Percentiles rank a stretch among this genome's conserved stretches.
Conservation (phyloP, 1,284 basidiomycete species). For the Cryptococcus sp. region DNA sequence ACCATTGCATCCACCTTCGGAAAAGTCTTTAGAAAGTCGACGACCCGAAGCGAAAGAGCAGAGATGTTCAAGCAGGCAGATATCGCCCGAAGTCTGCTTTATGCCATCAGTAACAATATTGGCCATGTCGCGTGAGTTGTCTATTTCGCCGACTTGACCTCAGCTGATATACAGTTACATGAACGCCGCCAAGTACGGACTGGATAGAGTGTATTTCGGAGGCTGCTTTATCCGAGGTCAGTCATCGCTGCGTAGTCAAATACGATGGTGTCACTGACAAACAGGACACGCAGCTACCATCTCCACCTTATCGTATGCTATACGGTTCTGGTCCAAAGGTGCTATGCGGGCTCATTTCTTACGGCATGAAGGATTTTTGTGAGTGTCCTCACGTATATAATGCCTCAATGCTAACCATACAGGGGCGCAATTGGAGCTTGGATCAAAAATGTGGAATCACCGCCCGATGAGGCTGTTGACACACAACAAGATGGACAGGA, state of each 20-base stretch:
- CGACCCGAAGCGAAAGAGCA: conserved; percentile 50
- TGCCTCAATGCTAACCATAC: too few relatives aligned
- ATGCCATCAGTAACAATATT: conserved; percentile 98
- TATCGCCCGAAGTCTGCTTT: conserved; percentile 88
- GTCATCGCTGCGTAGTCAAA: conserved; percentile 28
- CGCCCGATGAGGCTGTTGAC: neutral
- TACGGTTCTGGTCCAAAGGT: conserved; percentile 99
- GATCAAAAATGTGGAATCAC: conserved; percentile 78
- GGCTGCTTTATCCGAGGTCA: conserved; percentile 97
- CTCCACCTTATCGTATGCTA: conserved; percentile 95
- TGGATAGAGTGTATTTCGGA: conserved; percentile 97
- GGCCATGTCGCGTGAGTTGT: conserved; percentile 95
- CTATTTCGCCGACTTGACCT: neutral
- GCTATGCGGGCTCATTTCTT: conserved; percentile 95
- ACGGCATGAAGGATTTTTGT: conserved; percentile 97
- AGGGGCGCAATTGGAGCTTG: conserved; percentile 90
- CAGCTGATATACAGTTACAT: conserved; percentile 65
- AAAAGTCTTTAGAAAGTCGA: conserved; percentile 87
- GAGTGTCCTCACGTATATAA: conserved; percentile 2
- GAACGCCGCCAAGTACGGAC: conserved; percentile 98
- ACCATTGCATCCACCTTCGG: conserved; percentile 98
- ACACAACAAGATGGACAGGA: neutral
- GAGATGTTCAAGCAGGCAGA: conserved; percentile 87
- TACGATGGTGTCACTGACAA: neutral
- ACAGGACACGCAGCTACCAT: conserved; percentile 94